Evolutionary conservation across 140 eudicot species (phyloP).

Genomic region (Oenanthe javanica): DNA sequence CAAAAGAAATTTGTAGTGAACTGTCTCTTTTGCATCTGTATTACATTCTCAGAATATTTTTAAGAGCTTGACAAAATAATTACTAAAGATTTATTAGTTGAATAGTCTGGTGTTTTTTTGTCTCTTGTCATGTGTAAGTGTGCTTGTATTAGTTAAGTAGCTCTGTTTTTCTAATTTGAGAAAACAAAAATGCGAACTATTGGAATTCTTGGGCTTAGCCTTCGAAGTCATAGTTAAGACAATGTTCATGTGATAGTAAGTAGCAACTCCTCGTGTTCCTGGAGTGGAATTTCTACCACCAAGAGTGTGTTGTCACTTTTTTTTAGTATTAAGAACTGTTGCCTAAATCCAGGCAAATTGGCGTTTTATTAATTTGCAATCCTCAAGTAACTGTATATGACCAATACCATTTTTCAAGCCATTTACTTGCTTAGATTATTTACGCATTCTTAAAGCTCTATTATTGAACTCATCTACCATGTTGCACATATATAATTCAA

Average conservation of each 20-base stretch:
- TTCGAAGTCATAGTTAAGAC: too few relatives aligned
- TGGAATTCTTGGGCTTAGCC: too few relatives aligned
- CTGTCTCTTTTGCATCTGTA: background rate
- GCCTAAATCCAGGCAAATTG: background rate
- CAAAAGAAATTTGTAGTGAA: background rate
- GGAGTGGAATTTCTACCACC: background rate
- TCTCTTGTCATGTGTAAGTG: background rate
- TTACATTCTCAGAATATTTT: background rate
- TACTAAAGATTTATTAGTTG: background rate
- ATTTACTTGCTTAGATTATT: background rate
- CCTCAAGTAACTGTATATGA: background rate
- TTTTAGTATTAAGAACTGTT: background rate
- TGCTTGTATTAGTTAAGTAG: background rate
- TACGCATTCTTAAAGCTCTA: background rate
- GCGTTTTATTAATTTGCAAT: background rate
- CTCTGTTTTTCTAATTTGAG: background rate
- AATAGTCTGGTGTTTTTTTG: background rate
- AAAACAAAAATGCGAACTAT: too few relatives aligned
- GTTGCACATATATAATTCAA: background rate
- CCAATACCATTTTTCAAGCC: background rate
- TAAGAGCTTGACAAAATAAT: background rate
- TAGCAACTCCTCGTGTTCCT: background rate
- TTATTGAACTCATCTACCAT: constrained; percentile 1
- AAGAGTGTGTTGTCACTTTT: background rate
- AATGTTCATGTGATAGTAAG: background rate